Evolutionary conservation across 225 moss, liverwort and hornwort species (phyloP), one percentile per base, ranked within the genome.

Genomic region (Marchantia paleacea): DNA sequence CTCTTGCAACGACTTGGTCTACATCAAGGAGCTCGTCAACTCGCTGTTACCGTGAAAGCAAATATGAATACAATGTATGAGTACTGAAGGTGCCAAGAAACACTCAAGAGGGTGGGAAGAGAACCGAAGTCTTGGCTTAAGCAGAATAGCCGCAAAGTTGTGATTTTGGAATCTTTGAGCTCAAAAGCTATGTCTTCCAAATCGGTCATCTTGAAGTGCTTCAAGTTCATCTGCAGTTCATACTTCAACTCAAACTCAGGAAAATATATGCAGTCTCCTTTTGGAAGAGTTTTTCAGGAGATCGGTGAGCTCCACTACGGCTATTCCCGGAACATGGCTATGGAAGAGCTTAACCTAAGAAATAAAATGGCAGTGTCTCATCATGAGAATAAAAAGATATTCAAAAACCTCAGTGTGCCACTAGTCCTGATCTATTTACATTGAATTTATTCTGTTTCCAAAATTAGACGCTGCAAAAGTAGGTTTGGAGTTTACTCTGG

Each of bases 131-230:
- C 25, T 55, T 0, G 16, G 47, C 55, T 24, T 29, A 28, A 72
- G 73, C 84, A 82, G 73, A 77, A 82, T 48, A 87, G 84, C 26
- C 80, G 79, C 14, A 87, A 63, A 25, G 67, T 74, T 7, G 82
- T 87, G 75, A 68, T 82, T 10, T 68, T 82, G 19, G 72, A 64
- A 30, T 73, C 73, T 14, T 82, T 82, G 69, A 87, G 54, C 25
- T 72, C 76, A 25, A 11, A 60, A 65, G 84, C 52, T 28, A 82
- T 70, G n/a, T 48, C 53, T 30, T 84, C 69, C 19, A 87, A 79
- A 31, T 87, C 79, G n/a, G 25, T 84, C 71, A 84, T 22, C 52
- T 75, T 86, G 74, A 81, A 69, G 28, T 53, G 77, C 62, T 64
- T 60, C 8, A 86, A 52, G 80, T 83, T 78, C 25, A 86, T 75